A percentile compares a stretch with the other conserved stretches of the same genome.
These are phyloP conservation scores for Boletus insuetus DNA, from an alignment of 768 basidiomycete genomes.

Conservation along the genomic window DNA sequence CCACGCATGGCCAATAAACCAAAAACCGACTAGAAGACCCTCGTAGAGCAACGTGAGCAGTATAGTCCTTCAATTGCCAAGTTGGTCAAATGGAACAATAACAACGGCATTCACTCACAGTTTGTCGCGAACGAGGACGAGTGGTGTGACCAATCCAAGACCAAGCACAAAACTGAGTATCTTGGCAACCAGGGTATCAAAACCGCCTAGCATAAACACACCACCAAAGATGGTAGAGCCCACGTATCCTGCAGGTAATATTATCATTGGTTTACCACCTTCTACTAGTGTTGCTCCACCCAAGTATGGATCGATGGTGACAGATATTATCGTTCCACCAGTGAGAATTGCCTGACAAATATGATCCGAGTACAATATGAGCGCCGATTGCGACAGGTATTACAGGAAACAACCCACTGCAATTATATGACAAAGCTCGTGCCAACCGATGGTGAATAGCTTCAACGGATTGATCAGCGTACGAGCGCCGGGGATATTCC, in stretches of 20 bases:
- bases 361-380: constrained; percentile 6
- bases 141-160: constrained; percentile 80
- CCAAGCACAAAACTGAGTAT: constrained; percentile 89
- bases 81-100: neutral
- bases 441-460: constrained; percentile 85
- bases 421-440: constrained; percentile 82
- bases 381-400: constrained; percentile 1
- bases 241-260: constrained; percentile 77
- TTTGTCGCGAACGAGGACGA: constrained; percentile 87
- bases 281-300: constrained; percentile 66
- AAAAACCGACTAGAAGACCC: constrained; percentile 84
- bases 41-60: constrained; percentile 79
- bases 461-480: constrained; percentile 82
- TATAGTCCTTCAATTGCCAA: constrained; percentile 63
- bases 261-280: constrained; percentile 69
- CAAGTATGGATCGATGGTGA: constrained; percentile 81
- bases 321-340: constrained; percentile 72
- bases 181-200: constrained; percentile 88
- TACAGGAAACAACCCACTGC: constrained; percentile 48
- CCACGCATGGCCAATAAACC: constrained; percentile 93
- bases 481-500: constrained; percentile 81
- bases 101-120: constrained; percentile 50
- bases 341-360: constrained; percentile 64
- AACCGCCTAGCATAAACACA: constrained; percentile 78
- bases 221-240: constrained; percentile 83